These are phyloP conservation scores for Castanea mollissima DNA, from an alignment of 306 rosid genomes.

Conservation along the genomic window DNA sequence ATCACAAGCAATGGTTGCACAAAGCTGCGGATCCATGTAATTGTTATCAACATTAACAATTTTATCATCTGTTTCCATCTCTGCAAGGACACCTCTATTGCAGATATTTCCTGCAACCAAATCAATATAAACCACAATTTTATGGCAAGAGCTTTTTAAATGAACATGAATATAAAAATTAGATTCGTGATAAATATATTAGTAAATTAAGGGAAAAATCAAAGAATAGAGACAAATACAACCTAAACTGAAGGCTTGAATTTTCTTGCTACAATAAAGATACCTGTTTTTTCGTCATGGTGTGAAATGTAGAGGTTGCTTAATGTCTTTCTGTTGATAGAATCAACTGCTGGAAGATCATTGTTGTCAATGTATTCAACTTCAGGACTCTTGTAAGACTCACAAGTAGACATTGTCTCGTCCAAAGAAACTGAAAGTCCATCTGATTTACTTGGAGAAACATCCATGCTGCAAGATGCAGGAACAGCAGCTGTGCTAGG, in stretches of 20 bases:
- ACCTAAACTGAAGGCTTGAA: neutral
- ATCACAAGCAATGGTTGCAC: slow-evolving; percentile 92
- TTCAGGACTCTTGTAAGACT: slow-evolving; percentile 84
- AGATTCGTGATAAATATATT: neutral
- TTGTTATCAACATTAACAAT: slow-evolving; percentile 59
- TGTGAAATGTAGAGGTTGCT: slow-evolving; percentile 69
- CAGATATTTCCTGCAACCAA: slow-evolving; percentile 56
- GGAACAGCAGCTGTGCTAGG: slow-evolving; percentile 23
- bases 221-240: neutral
- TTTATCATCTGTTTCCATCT: slow-evolving; percentile 54
- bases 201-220: neutral
- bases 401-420: slow-evolving; percentile 82
- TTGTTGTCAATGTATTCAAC: slow-evolving; percentile 76
- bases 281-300: slow-evolving; percentile 51
- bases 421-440: slow-evolving; percentile 73
- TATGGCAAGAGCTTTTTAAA: neutral
- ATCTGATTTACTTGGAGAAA: slow-evolving; percentile 84
- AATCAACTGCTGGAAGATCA: slow-evolving; percentile 58
- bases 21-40: slow-evolving; percentile 77
- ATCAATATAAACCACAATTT: neutral
- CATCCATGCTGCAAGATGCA: slow-evolving; percentile 47
- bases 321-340: slow-evolving; percentile 70
- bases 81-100: slow-evolving; percentile 59
- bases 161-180: neutral
- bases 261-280: neutral